A percentile compares a stretch with the other conserved stretches of the same genome.
phyloP scores from a whole-genome alignment of 805 yeast genomes.

The Pachysolen tannophilus region DNA sequence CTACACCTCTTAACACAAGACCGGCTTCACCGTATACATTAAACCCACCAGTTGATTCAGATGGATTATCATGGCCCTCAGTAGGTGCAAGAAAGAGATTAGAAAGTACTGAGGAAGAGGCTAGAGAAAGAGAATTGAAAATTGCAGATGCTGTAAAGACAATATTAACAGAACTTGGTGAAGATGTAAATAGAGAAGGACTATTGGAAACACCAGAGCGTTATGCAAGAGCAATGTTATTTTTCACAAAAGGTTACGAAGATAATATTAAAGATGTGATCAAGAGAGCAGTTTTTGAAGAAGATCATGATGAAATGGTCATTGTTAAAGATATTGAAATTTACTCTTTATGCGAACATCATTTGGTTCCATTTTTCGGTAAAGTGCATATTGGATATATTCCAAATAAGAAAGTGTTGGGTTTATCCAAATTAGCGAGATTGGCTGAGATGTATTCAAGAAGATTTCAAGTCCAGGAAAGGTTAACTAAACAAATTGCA shows the following conservation, averaged over 20 bases:
- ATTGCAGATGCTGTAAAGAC: constrained; percentile 81
- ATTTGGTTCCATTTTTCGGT: constrained; percentile 94
- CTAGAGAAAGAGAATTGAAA: constrained; percentile 56
- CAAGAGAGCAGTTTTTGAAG: constrained; percentile 93
- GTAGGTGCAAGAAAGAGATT: constrained; percentile 74
- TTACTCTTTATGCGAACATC: constrained; percentile 93
- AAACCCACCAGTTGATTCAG: constrained; percentile 80
- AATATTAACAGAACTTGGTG: constrained; percentile 80
- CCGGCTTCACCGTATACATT: constrained; percentile 79
- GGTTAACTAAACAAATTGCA: constrained; percentile 95
- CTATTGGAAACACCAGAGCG: constrained; percentile 90
- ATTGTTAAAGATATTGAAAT: constrained; percentile 92
- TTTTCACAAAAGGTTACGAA: constrained; percentile 93
- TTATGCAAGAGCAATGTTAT: constrained; percentile 94
- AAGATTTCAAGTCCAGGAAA: constrained; percentile 95
- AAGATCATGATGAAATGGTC: constrained; percentile 98
- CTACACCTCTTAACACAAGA: constrained; percentile 62
- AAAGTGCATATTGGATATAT: constrained; percentile 97
- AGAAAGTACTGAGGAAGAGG: constrained; percentile 61
- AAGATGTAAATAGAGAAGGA: constrained; percentile 85
- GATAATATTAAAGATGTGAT: constrained; percentile 88
- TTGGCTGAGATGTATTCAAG: constrained; percentile 96
- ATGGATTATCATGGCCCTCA: constrained; percentile 93
- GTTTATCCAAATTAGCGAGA: constrained; percentile 87
- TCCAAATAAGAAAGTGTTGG: constrained; percentile 88